A percentile compares a stretch with the other conserved stretches of the same genome.
These are phyloP conservation scores for Alternaria viburni DNA, from an alignment of 2,329 filamentous ascomycete genomes.

Conservation along the genomic window DNA sequence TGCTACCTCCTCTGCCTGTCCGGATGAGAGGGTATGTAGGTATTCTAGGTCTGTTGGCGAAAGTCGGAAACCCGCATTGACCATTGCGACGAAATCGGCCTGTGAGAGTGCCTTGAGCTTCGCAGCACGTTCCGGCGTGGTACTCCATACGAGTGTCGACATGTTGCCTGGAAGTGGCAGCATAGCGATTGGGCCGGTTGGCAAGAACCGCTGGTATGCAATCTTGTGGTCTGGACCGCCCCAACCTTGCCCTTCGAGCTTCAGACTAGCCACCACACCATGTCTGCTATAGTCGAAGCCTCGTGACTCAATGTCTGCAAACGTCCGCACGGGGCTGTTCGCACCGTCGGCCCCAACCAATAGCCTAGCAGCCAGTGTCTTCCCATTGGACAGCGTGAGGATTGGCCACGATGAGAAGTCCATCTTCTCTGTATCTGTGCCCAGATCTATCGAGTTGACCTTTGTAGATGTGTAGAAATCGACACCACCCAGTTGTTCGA, in stretches of 20 bases:
- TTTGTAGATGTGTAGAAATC: conserved; percentile 77
- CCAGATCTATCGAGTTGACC: conserved; percentile 80
- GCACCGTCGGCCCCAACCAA: conserved; percentile 93
- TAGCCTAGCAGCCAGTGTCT: conserved; percentile 76
- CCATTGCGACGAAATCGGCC: conserved; percentile 79
- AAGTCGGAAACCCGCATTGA: conserved; percentile 92
- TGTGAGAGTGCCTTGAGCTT: conserved; percentile 76
- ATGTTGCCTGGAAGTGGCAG: conserved; percentile 84
- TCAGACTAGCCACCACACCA: conserved; percentile 87
- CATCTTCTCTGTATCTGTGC: conserved; percentile 67
- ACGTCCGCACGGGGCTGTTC: conserved; percentile 89
- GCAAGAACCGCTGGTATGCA: conserved; percentile 94
- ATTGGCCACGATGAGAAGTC: conserved; percentile 90
- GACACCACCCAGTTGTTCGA: conserved; percentile 71
- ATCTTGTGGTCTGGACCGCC: conserved; percentile 62
- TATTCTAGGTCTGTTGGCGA: conserved; percentile 79
- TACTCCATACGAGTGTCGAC: conserved; percentile 93
- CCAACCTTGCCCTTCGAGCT: conserved; percentile 64
- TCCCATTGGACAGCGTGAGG: conserved; percentile 72
- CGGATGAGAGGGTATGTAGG: conserved; percentile 68
- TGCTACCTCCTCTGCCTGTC: conserved; percentile 73
- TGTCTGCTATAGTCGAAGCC: conserved; percentile 95
- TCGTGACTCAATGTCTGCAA: conserved; percentile 81
- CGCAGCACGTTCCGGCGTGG: conserved; percentile 78
- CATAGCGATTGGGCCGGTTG: conserved; percentile 88